Evolutionary conservation across 257 asterid genomes (phyloP), one percentile per base, ranked within the genome.

Genomic region (Salvia miltiorrhiza): DNA sequence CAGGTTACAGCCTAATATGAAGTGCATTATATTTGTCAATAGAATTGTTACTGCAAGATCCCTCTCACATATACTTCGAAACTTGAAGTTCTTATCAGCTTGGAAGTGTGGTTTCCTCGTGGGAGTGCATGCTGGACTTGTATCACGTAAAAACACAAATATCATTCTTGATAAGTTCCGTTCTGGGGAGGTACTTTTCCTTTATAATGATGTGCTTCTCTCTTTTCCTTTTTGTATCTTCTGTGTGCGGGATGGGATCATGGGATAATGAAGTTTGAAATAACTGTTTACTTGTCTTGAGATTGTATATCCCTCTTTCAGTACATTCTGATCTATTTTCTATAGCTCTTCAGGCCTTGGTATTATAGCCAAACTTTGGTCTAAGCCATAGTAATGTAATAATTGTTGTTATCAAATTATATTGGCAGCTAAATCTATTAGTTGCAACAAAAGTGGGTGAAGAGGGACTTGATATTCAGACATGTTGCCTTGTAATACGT

Each of bases 391-490:
- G 32, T 63, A 44, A 35, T 26, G 13, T 69, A 66, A 73, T 61
- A 35, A 39, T 61, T 71, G 49, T 69, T 40, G 9, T 65, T 58
- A 66, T 67, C 58, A 37, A 72, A 65, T 62, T 63, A 67, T 63
- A 76, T 62, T 82, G 78, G 78, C 93, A 93, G 99, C 84, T 91
- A 47, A 94, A 94, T 85, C 89, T 94, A 49, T 79, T 94, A 71
- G 86, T 94, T 78, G 99, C 99, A 43, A 94, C 99, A 71, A 94
- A 94, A 81, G 99, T 94, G 70, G 99, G 97, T 9, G 99, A 94
- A 83, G 99, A 94, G 80, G 99, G 99, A 65, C 97, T 94, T 74
- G 97, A 94, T 82, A 94, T 94, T 69, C 99, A 94, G 82, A 94
- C 99, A 71, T 94, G 99, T 78, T 89, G 97, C 86, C 96, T 94